Conservation (phyloP, 2,329 filamentous ascomycete species). For the Aspergillus amoenus region DNA sequence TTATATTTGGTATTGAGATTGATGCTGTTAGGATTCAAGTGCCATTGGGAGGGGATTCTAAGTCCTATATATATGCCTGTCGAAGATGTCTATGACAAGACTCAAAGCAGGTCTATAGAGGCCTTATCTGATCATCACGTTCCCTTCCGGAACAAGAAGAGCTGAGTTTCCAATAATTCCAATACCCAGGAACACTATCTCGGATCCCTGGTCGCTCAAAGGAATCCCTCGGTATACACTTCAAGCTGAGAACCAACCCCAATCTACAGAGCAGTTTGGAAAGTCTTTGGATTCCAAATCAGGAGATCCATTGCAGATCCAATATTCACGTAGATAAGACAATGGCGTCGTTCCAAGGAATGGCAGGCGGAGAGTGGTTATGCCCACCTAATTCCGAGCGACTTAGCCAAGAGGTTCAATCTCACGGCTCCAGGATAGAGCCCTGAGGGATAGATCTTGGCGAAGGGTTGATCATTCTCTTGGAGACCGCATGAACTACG, state of each 20-base stretch:
- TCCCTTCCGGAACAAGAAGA: constrained; percentile 7
- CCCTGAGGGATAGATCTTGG: constrained; percentile 8
- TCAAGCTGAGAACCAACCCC: not conserved
- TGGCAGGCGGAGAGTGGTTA: not conserved
- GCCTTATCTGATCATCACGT: constrained; percentile 10
- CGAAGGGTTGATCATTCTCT: constrained; percentile 4
- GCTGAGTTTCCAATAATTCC: not conserved
- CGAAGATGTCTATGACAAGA: not conserved
- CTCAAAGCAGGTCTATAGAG: not conserved
- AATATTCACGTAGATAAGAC: constrained; percentile 3
- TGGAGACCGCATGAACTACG: constrained; percentile 10
- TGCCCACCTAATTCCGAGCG: not conserved
- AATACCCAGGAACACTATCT: not conserved
- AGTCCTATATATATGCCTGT: constrained; percentile 12
- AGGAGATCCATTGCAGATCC: not conserved
- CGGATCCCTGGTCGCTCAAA: not conserved
- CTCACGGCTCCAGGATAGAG: not conserved
- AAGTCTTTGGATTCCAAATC: not conserved
- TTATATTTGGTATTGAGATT: not conserved
- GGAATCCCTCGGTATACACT: not conserved
- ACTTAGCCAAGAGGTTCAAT: not conserved
- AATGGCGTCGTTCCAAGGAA: not conserved
- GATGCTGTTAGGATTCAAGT: constrained; percentile 3
- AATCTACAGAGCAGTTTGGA: not conserved
- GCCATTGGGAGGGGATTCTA: not conserved